Evolutionary conservation across 2,329 filamentous ascomycete genomes (phyloP).

Genomic region (Pseudogymnoascus sp.): DNA sequence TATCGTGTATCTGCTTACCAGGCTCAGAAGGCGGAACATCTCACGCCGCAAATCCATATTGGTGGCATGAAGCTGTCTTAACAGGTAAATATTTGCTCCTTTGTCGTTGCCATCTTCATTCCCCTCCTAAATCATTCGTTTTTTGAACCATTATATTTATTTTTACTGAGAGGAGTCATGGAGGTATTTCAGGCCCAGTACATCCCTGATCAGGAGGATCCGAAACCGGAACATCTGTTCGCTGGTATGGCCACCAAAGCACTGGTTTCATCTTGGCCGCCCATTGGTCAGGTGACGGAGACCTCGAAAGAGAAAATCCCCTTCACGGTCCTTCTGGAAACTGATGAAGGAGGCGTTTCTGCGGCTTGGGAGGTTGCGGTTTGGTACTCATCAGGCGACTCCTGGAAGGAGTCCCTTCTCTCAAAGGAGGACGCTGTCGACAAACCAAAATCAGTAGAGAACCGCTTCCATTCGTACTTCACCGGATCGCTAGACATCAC

Average conservation of each 20-base stretch:
- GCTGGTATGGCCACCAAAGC: slow-evolving; percentile 35
- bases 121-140: background rate
- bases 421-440: background rate
- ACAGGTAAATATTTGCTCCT: background rate
- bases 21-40: slow-evolving; percentile 4
- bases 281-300: slow-evolving; percentile 66
- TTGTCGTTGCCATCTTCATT: slow-evolving; percentile 8
- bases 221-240: slow-evolving; percentile 19
- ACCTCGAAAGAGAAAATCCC: slow-evolving; percentile 40
- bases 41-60: slow-evolving; percentile 1
- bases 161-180: slow-evolving; percentile 19
- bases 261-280: slow-evolving; percentile 56
- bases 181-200: slow-evolving; percentile 27
- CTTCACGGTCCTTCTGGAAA: slow-evolving; percentile 65
- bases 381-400: slow-evolving; percentile 57
- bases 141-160: slow-evolving; percentile 9
- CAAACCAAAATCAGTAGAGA: slow-evolving; percentile 3
- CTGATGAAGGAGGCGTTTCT: slow-evolving; percentile 44
- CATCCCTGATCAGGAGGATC: slow-evolving; percentile 32
- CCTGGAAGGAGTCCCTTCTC: slow-evolving; percentile 46
- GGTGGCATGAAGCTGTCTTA: background rate
- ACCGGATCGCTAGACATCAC: slow-evolving; percentile 40
- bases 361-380: slow-evolving; percentile 64
- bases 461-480: slow-evolving; percentile 41
- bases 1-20: background rate